phyloP scores from a whole-genome alignment of 106 monocot genomes.

The Allium cepa region DNA sequence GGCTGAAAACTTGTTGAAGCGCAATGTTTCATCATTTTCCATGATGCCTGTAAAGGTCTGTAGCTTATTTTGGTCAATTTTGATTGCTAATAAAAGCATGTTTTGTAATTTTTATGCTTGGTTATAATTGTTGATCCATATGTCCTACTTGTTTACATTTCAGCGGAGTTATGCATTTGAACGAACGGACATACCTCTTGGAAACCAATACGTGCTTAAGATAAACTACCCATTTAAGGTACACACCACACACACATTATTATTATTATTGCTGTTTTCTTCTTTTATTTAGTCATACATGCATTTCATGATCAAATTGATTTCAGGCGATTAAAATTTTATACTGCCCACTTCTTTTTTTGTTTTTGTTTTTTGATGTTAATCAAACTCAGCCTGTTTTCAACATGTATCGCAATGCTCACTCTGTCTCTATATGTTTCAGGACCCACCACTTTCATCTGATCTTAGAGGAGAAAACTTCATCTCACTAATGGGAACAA shows the following conservation, averaged over 20 bases:
- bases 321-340: background rate
- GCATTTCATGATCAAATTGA: background rate
- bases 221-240: conserved; percentile 94
- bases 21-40: conserved; percentile 73
- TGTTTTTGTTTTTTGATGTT: too few relatives aligned
- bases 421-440: conserved; percentile 2
- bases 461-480: conserved; percentile 76
- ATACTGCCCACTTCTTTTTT: too few relatives aligned
- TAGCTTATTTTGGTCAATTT: background rate
- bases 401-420: background rate
- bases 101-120: background rate
- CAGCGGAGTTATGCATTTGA: conserved; percentile 95
- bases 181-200: conserved; percentile 58
- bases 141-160: conserved; percentile 1
- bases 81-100: background rate
- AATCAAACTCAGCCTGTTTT: background rate
- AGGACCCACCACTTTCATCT: conserved; percentile 76
- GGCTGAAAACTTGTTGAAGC: conserved; percentile 47
- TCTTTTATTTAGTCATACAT: background rate
- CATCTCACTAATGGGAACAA: conserved; percentile 62
- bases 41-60: conserved; percentile 90
- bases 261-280: background rate
- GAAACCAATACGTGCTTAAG: conserved; percentile 86
- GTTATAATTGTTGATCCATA: background rate
- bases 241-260: background rate